These are phyloP conservation scores for Epichloe typhina DNA, from an alignment of 2,329 filamentous ascomycete genomes.

Conservation along the genomic window DNA sequence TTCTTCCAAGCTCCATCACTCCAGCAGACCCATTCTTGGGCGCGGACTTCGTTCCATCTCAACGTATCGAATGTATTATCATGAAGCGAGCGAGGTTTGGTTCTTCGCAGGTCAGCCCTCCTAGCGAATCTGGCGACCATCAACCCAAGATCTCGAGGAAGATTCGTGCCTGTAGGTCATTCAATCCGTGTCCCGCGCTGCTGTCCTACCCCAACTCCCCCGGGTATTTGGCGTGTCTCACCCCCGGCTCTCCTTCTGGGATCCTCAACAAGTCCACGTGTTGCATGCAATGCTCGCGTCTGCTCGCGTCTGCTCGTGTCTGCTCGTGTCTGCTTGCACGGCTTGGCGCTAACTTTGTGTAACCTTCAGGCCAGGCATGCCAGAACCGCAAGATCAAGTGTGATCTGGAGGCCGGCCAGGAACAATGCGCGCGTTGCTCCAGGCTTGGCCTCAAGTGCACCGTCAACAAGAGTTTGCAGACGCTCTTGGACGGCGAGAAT, in stretches of 20 bases:
- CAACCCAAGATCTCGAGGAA: constrained; percentile 19
- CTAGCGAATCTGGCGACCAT: constrained; percentile 5
- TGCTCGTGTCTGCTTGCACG: background rate
- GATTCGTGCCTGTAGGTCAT: constrained; percentile 18
- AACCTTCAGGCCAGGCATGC: constrained; percentile 26
- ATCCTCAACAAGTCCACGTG: background rate
- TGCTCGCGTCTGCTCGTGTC: background rate
- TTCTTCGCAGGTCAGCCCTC: constrained; percentile 8
- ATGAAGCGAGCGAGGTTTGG: constrained; percentile 13
- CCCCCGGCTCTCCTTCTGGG: background rate
- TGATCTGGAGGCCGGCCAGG: constrained; percentile 30
- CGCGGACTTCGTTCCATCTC: constrained; percentile 6
- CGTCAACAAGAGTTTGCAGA: constrained; percentile 42
- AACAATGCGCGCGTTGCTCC: constrained; percentile 34
- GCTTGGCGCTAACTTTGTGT: background rate
- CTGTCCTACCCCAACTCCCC: background rate
- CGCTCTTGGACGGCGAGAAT: constrained; percentile 39
- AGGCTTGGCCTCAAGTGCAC: constrained; percentile 37
- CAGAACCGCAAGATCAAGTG: constrained; percentile 43
- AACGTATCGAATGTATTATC: constrained; percentile 3
- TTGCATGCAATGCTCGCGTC: background rate
- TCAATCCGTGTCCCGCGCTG: constrained; percentile 6
- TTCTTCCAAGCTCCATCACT: background rate
- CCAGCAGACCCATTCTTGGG: constrained; percentile 20
- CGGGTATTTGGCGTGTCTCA: background rate